Conservation (phyloP, 306 rosid species). For the Oxytropis ochrocephala region DNA sequence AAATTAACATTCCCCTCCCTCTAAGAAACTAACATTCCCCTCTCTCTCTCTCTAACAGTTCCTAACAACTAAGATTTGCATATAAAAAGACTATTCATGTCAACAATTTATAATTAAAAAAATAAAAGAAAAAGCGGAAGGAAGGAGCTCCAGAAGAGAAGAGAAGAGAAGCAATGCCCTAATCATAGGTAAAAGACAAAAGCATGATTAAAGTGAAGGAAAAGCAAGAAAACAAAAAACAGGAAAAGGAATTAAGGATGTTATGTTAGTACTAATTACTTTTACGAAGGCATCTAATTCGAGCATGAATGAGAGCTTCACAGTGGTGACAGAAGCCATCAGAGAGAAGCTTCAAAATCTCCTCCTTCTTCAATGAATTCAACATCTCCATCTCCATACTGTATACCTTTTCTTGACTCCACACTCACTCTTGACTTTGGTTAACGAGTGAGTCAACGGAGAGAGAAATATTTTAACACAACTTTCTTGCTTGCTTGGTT, state of each 20-base stretch:
- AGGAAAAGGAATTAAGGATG: not conserved
- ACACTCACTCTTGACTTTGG: too few species aligned
- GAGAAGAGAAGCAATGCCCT: not conserved
- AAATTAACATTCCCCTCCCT: too few species aligned
- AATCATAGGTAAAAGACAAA: not conserved
- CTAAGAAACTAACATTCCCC: too few species aligned
- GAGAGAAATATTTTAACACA: too few species aligned
- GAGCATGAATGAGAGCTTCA: slow-evolving; percentile 7
- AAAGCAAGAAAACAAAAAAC: not conserved
- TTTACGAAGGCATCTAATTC: slow-evolving; percentile 10
- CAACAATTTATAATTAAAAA: not conserved
- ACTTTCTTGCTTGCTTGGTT: too few species aligned
- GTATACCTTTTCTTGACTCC: too few species aligned
- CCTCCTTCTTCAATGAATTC: slow-evolving; percentile 17
- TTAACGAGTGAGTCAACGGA: too few species aligned
- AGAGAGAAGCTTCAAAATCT: slow-evolving; percentile 32
- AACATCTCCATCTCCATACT: not conserved
- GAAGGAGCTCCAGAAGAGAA: not conserved
- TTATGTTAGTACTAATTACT: not conserved
- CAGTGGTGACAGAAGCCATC: slow-evolving; percentile 32
- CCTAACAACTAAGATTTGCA: too few species aligned
- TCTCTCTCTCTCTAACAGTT: too few species aligned
- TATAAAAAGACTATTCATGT: not conserved
- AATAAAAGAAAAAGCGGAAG: not conserved
- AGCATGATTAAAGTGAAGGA: not conserved